Evolutionary conservation across 495 filamentous ascomycete genomes (phyloP).

Genomic region (Aspergillus olivimuriae): DNA sequence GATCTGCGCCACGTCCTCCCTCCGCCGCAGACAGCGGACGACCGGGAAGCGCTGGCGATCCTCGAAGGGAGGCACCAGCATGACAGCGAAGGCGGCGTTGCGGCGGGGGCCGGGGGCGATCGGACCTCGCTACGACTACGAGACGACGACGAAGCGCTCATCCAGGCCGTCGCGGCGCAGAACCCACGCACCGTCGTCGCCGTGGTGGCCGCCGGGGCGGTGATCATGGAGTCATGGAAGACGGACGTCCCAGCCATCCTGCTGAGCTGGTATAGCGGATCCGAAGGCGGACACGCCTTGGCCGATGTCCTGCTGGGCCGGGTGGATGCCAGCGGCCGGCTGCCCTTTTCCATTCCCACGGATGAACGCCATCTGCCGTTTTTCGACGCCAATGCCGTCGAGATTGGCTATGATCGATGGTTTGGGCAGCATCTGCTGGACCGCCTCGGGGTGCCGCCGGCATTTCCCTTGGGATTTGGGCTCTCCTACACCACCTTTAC

Average conservation of each 20-base stretch:
- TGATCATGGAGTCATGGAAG: conserved; percentile 14
- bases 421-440: conserved; percentile 16
- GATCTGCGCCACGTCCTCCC: neutral
- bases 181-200: conserved; percentile 22
- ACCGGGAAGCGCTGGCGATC: neutral
- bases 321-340: conserved; percentile 10
- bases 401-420: conserved; percentile 14
- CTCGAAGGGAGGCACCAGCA: neutral
- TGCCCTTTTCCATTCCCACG: conserved; percentile 10
- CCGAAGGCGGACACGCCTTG: conserved; percentile 7
- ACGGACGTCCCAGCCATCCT: conserved; percentile 8
- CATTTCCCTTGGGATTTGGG: conserved; percentile 55
- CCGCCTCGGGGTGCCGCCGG: conserved; percentile 8
- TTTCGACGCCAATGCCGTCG: conserved; percentile 11
- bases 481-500: conserved; percentile 64
- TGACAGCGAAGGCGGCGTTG: conserved; percentile 1
- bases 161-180: conserved; percentile 46
- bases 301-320: conserved; percentile 10
- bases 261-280: conserved; percentile 18
- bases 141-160: conserved; percentile 33
- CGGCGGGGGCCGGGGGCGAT: conserved; percentile 12
- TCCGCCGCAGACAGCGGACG: neutral
- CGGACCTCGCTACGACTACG: conserved; percentile 12
- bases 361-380: conserved; percentile 14
- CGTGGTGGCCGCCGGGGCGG: conserved; percentile 12